Evolutionary conservation across 768 basidiomycete genomes (phyloP), one percentile per base, ranked within the genome.

Genomic region (Pholiota microspora): DNA sequence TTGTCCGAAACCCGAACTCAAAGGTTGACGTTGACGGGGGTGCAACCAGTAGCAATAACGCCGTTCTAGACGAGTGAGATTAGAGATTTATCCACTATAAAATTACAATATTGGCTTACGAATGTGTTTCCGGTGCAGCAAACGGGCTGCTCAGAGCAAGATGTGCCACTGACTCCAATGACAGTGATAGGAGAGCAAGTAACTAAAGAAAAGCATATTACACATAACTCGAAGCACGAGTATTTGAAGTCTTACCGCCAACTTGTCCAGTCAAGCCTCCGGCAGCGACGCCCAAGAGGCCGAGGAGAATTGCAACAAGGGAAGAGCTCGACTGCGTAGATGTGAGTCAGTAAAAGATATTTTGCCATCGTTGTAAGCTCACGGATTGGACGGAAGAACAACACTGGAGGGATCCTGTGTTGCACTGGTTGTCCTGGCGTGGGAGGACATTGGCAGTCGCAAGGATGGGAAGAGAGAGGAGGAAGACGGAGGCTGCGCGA

Each of bases 51-150:
- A 29, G 54, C 63, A 32, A 76, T 62, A 50, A 74, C 36, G 23
- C 74, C 74, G 40, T 65, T 64, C 73, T 73, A 48, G 6, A 42
- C 4, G 49, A 23, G 46, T 32, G 28, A 16, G 31, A 36, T 23
- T 46, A 36, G 9, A n/a, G n/a, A n/a, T n/a, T n/a, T n/a, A n/a
- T n/a, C n/a, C 31, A 28, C 9, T 15, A 51, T 16, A 10, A n/a
- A 21, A 21, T 47, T 15, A 49, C 51, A 36, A 35, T 64, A n/a
- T n/a, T n/a, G n/a, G n/a, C 71, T 64, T 56, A 75, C 74, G 61
- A 71, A 71, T 54, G 35, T 58, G 64, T 72, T 73, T 54, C 68
- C 61, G 42, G 64, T 55, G 68, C 74, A 76, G 68, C 74, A 76
- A 6, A 73, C 70, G 16, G 70, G 62, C 52, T 72, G 67, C 16